phyloP scores from a whole-genome alignment of 805 yeast genomes.

The Candida suzukii region DNA sequence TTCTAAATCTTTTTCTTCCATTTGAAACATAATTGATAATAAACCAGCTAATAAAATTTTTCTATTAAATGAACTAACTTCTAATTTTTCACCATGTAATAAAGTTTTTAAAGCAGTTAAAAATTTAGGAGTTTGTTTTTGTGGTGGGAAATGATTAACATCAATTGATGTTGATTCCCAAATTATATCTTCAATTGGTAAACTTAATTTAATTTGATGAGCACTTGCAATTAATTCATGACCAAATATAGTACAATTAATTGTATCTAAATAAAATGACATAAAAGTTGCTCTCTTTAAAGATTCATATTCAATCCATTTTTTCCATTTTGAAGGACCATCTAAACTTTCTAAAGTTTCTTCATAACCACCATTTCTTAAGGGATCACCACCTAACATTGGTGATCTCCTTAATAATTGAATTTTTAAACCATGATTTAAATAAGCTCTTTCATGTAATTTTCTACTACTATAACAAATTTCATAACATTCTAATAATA shows the following conservation, averaged over 20 bases:
- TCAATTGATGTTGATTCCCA: constrained; percentile 26
- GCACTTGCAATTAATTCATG: constrained; percentile 42
- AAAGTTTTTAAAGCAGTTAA: constrained; percentile 20
- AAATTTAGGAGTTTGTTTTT: constrained; percentile 12
- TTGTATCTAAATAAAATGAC: constrained; percentile 64
- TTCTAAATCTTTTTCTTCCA: constrained; percentile 51
- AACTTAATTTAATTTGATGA: constrained; percentile 44
- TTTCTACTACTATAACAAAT: constrained; percentile 32
- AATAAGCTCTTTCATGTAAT: constrained; percentile 40
- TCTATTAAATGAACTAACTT: constrained; percentile 45
- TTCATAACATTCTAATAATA: constrained; percentile 36
- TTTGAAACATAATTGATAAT: constrained; percentile 49
- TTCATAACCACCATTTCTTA: constrained; percentile 17
- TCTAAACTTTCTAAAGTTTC: constrained; percentile 7
- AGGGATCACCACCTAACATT: constrained; percentile 29
- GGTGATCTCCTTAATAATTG: constrained; percentile 39
- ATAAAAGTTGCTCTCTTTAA: constrained; percentile 62
- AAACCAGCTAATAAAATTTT: constrained; percentile 53
- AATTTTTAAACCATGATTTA: constrained; percentile 42
- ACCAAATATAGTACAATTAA: constrained; percentile 63
- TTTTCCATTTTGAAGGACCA: constrained; percentile 28
- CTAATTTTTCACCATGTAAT: constrained; percentile 34
- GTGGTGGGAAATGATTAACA: neutral
- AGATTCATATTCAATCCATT: constrained; percentile 67
- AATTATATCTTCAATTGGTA: constrained; percentile 47